phyloP scores from a whole-genome alignment of 257 asterid species.

The Solanum dulcamara region DNA sequence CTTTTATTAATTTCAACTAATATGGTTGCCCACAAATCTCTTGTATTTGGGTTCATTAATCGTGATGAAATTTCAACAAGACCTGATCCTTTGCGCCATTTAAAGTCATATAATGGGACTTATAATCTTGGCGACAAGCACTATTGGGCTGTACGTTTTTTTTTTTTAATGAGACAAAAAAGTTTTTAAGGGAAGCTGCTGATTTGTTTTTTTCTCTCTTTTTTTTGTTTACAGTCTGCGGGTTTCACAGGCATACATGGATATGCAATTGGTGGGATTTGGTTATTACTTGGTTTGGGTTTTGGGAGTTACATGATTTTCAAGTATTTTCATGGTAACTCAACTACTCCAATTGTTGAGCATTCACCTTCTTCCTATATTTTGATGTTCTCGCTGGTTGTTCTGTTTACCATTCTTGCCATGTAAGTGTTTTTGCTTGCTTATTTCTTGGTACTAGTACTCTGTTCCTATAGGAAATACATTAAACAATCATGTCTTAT shows the following conservation, averaged over 20 bases:
- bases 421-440: conserved; percentile 22
- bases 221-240: conserved; percentile 25
- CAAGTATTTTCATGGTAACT: conserved; percentile 11
- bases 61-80: conserved; percentile 11
- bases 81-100: conserved; percentile 30
- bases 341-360: conserved; percentile 6
- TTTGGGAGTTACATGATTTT: conserved; percentile 21
- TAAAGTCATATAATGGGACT: conserved; percentile 25
- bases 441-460: not conserved
- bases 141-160: conserved; percentile 54
- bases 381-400: conserved; percentile 16
- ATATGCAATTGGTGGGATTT: conserved; percentile 38
- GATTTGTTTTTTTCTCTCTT: not conserved
- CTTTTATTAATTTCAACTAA: conserved; percentile 19
- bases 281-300: conserved; percentile 40
- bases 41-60: conserved; percentile 21
- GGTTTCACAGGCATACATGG: conserved; percentile 52
- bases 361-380: conserved; percentile 14
- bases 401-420: conserved; percentile 37
- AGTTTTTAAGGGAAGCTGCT: not conserved
- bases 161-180: not conserved
- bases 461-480: not conserved
- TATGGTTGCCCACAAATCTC: conserved; percentile 7
- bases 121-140: conserved; percentile 39
- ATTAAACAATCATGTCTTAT: not conserved